A percentile compares a stretch with the other conserved stretches of the same genome.
Conservation (phyloP, 805 yeast genomes). For the Diddensiella santjacobensis region DNA sequence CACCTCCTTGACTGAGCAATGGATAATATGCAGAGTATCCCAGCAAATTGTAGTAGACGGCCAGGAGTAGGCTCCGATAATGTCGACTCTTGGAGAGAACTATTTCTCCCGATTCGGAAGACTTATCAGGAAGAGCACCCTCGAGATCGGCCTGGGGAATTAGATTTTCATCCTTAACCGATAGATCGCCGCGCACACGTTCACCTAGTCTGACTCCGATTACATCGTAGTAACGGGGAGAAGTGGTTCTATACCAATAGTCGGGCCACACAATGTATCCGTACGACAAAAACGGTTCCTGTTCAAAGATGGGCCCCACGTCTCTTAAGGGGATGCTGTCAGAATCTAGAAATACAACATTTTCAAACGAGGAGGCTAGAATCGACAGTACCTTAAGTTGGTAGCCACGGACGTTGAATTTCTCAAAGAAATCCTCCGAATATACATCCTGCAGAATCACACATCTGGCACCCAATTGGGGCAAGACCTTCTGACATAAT, state of each 20-base stretch:
- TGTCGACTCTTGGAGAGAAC: constrained; percentile 56
- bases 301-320: constrained; percentile 56
- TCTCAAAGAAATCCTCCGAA: constrained; percentile 48
- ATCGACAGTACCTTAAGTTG: constrained; percentile 70
- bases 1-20: constrained; percentile 55
- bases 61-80: constrained; percentile 51
- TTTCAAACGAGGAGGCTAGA: constrained; percentile 67
- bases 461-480: constrained; percentile 62
- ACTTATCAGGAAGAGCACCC: constrained; percentile 65
- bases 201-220: constrained; percentile 52
- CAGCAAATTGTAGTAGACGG: constrained; percentile 61
- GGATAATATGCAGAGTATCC: constrained; percentile 61
- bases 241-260: constrained; percentile 80
- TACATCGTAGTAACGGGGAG: constrained; percentile 67
- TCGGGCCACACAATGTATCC: constrained; percentile 76
- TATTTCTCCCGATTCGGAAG: constrained; percentile 69
- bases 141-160: constrained; percentile 56
- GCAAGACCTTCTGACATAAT: constrained; percentile 61
- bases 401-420: constrained; percentile 55
- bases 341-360: constrained; percentile 68
- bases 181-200: constrained; percentile 37
- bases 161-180: constrained; percentile 37
- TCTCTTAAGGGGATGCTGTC: constrained; percentile 69
- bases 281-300: constrained; percentile 50
- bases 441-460: constrained; percentile 58